Conservation (phyloP, 495 filamentous ascomycete species). For the Xylaria venustula region DNA sequence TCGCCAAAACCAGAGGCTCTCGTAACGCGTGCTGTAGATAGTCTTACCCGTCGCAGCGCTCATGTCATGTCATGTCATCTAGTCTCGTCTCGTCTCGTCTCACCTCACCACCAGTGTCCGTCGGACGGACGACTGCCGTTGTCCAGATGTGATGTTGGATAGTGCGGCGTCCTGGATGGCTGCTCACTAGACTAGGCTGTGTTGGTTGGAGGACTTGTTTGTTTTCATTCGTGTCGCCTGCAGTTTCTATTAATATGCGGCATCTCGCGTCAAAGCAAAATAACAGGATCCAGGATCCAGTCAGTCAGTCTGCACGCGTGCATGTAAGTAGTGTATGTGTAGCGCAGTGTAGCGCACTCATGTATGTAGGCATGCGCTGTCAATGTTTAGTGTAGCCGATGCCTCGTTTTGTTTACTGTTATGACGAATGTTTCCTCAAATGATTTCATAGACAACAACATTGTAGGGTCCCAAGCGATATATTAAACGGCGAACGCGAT, state of each 20-base stretch:
- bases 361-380: slow-evolving; percentile 8
- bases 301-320: neutral
- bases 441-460: neutral
- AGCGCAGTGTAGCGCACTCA: neutral
- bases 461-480: too few relatives aligned
- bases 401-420: neutral
- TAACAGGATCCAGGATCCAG: neutral
- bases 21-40: neutral
- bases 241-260: neutral
- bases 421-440: neutral
- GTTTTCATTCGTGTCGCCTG: neutral
- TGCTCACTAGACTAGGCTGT: neutral
- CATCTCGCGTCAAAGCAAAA: slow-evolving; percentile 1
- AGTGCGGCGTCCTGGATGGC: neutral
- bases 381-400: neutral
- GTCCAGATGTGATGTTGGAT: neutral
- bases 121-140: neutral
- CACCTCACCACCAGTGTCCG: too few relatives aligned
- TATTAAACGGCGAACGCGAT: too few relatives aligned
- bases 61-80: too few relatives aligned
- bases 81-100: too few relatives aligned
- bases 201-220: neutral
- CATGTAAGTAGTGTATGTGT: neutral
- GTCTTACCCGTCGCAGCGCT: too few relatives aligned
- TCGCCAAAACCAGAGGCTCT: neutral